Base-by-base conservation (phyloP, 352 stramenopile genomes). In the Phytophthora hibernalis region DNA sequence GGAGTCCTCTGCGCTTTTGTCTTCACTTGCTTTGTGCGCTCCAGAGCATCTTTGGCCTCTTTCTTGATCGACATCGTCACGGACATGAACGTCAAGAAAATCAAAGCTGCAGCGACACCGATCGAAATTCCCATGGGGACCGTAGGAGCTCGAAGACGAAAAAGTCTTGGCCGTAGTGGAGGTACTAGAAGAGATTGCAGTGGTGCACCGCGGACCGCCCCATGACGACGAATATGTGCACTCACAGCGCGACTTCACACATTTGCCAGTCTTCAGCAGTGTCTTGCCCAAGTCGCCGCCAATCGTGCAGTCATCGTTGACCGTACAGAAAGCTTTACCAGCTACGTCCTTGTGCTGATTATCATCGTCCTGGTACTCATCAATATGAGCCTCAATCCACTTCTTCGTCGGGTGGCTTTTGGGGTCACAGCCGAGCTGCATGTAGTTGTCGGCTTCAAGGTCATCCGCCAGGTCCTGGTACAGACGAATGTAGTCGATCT, bases 401-500 rank as follows among this genome's bases (percentile, higher is more conserved):
- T 79, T 54, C 22, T 67, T 71, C 8, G 75, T 83, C 3, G 75
- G 75, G 38, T 83, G 73, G n/a, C 59, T 77, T 4, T 47, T n/a
- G 18, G 72, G 75, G 37, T 81, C 70, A 44, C 75, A 83, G 15
- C 75, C 75, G 15, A 79, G 12, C 12, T 61, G 47, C 72, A 81
- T 81, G 44, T 61, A 68, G 43, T 71, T 70, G 24, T 64, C 64
- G 2, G 22, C 37, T 9, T 72, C 51, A 16, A 72, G 65, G 26
- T 72, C 50, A 18, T 79, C 48, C 0, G 22, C 53, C 5, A 51
- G 24, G 45, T 85, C 77, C 61, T 97, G 91, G 59, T 97, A 97
- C 20, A 97, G 54, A 8, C 90, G 82, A 16, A 97, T 82, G 55
- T 87, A 91, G 78, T 97, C 91, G 57, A 97, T 85, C 44, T 89